phyloP scores from a whole-genome alignment of 2,329 filamentous ascomycete species.

The Aureobasidium vineae region DNA sequence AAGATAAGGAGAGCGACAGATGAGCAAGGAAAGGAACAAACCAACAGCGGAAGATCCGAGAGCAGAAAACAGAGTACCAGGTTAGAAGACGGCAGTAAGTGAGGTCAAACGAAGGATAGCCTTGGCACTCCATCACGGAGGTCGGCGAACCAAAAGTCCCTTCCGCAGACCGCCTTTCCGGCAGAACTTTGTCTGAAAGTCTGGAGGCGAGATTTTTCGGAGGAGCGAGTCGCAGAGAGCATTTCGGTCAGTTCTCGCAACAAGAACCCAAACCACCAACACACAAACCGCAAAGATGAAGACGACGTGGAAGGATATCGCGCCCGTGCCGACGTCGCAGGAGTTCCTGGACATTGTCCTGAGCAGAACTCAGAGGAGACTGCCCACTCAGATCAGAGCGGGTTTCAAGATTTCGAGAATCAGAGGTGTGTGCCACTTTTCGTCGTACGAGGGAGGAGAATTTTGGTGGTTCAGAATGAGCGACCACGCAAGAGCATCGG shows the following conservation, averaged over 20 bases:
- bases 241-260: slow-evolving; percentile 19
- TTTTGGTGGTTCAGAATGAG: neutral
- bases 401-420: slow-evolving; percentile 97
- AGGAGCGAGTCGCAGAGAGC: neutral
- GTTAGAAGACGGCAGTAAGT: neutral
- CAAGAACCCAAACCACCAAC: neutral
- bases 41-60: no score
- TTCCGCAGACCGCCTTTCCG: slow-evolving; percentile 19
- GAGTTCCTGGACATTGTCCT: slow-evolving; percentile 98
- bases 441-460: neutral
- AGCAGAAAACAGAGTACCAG: neutral
- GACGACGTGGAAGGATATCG: slow-evolving; percentile 59
- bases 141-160: slow-evolving; percentile 9
- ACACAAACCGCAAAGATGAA: slow-evolving; percentile 48
- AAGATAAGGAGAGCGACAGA: neutral
- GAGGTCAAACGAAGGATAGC: neutral
- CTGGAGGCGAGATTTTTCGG: slow-evolving; percentile 22
- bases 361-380: slow-evolving; percentile 83
- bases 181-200: slow-evolving; percentile 14
- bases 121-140: slow-evolving; percentile 4
- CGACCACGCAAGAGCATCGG: neutral
- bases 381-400: slow-evolving; percentile 92
- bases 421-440: slow-evolving; percentile 50
- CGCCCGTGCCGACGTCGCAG: slow-evolving; percentile 69
- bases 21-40: neutral